phyloP scores from a whole-genome alignment of 2,329 filamentous ascomycete species.

The Cladophialophora bantiana region DNA sequence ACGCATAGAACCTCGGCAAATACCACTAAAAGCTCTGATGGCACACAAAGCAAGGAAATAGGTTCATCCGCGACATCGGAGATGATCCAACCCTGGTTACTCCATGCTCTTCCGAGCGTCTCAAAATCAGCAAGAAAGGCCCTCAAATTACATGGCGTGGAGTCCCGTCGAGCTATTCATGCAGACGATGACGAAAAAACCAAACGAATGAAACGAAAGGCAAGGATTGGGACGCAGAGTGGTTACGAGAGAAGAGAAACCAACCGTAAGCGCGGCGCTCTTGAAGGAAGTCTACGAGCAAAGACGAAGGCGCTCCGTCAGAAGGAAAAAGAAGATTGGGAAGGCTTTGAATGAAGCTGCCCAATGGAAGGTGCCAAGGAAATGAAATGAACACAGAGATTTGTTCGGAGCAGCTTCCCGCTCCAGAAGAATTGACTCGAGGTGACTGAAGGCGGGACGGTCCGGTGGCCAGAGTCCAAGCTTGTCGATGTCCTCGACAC shows the following conservation, averaged over 20 bases:
- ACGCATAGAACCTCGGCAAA: slow-evolving; percentile 55
- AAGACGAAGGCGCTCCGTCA: slow-evolving; percentile 17
- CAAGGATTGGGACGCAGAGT: slow-evolving; percentile 73
- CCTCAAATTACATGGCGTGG: slow-evolving; percentile 81
- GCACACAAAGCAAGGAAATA: slow-evolving; percentile 40
- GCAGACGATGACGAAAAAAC: slow-evolving; percentile 51
- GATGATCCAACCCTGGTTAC: slow-evolving; percentile 82
- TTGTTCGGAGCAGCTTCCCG: not conserved
- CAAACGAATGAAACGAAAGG: slow-evolving; percentile 53
- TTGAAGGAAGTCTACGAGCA: slow-evolving; percentile 46
- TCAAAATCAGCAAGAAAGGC: slow-evolving; percentile 83
- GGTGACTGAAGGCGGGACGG: not conserved
- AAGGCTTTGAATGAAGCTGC: slow-evolving; percentile 28
- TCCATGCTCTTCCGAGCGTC: slow-evolving; percentile 84
- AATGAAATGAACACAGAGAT: slow-evolving; percentile 1
- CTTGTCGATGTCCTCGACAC: not conserved
- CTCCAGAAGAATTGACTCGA: not conserved
- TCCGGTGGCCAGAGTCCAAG: not conserved
- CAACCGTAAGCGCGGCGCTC: slow-evolving; percentile 55
- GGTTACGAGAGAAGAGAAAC: slow-evolving; percentile 57
- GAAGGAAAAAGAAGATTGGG: slow-evolving; percentile 25
- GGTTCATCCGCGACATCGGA: slow-evolving; percentile 43
- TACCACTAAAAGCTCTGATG: slow-evolving; percentile 50
- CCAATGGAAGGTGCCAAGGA: not conserved
- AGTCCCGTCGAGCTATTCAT: slow-evolving; percentile 64